Conservation (phyloP, 73 alveolate species). For the Tetrahymena elliotti region DNA sequence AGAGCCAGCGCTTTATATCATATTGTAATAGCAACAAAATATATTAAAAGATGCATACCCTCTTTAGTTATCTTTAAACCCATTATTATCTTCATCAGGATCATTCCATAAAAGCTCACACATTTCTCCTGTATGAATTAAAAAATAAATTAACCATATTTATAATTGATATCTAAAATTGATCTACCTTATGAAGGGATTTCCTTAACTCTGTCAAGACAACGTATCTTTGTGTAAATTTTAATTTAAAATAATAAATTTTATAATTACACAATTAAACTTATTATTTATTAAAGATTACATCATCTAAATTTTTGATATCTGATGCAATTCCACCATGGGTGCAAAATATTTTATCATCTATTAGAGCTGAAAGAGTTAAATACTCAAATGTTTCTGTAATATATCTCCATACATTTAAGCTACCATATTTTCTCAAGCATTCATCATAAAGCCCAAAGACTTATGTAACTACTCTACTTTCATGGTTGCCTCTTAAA, state of each 20-base stretch:
- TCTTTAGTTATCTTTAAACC: constrained; percentile 22
- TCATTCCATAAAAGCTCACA: constrained; percentile 87
- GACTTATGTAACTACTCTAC: constrained; percentile 70
- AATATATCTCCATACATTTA: constrained; percentile 81
- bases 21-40: background rate
- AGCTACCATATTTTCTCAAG: constrained; percentile 75
- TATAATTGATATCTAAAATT: background rate
- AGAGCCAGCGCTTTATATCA: background rate
- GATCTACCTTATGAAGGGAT: constrained; percentile 1
- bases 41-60: background rate
- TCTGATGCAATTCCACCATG: constrained; percentile 83
- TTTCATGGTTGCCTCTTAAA: constrained; percentile 87
- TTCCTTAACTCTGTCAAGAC: constrained; percentile 26
- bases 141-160: background rate
- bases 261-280: background rate
- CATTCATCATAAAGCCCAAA: constrained; percentile 92
- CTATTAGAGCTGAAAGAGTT: constrained; percentile 80
- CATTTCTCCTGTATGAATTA: constrained; percentile 16
- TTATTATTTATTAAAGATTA: background rate
- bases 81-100: constrained; percentile 66
- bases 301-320: constrained; percentile 40
- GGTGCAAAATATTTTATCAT: constrained; percentile 81
- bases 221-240: background rate
- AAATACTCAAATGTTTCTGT: constrained; percentile 83
- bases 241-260: background rate